Evolutionary conservation across 306 rosid genomes (phyloP), one percentile per base, ranked within the genome.

Genomic region (Cercis canadensis): DNA sequence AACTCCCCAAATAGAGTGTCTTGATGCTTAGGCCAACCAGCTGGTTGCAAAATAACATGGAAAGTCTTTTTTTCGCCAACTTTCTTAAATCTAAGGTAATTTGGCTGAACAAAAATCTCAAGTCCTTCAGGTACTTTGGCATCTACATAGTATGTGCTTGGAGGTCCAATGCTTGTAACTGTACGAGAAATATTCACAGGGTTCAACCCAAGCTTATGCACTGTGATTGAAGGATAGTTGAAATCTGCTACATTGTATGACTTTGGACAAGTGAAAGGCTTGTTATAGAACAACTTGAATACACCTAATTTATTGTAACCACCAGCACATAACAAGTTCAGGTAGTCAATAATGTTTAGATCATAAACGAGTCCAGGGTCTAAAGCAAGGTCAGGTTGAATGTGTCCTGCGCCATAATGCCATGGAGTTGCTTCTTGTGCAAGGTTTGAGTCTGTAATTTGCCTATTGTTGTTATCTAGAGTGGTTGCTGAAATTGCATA

Each of bases 331-430:
- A 88, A 36, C 77, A 86, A 83, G 73, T 86, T 84, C 55, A 88
- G 53, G 88, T 83, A 89, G 64, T 89, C 92, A 2, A 15, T 11
- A 8, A 31, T 31, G 8, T 45, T 60, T 5, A 76, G 50, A 53
- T 85, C 83, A 55, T 88, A 88, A 54, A 88, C 52, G 0, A 89
- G 90, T 21, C 96, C 92, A 1, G 96, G 92, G 37, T 82, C 82
- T 70, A 71, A 55, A 21, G 92, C 92, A 10, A 37, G 66, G 73
- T 84, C 71, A 4, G 96, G 92, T 18, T 69, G 69, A 43, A 89
- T 50, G 24, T 89, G 92, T 43, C 92, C 92, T 1, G 86, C 60
- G 0, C 96, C 92, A 15, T 84, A 86, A 8, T 47, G 78, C 14
- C 80, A 82, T 4, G 89, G 79, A 11, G 75, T 80, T 57, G 96